A percentile compares a stretch with the other conserved stretches of the same genome.
Evolutionary conservation across 768 basidiomycete genomes (phyloP).

Genomic region (Obba rivulosa): DNA sequence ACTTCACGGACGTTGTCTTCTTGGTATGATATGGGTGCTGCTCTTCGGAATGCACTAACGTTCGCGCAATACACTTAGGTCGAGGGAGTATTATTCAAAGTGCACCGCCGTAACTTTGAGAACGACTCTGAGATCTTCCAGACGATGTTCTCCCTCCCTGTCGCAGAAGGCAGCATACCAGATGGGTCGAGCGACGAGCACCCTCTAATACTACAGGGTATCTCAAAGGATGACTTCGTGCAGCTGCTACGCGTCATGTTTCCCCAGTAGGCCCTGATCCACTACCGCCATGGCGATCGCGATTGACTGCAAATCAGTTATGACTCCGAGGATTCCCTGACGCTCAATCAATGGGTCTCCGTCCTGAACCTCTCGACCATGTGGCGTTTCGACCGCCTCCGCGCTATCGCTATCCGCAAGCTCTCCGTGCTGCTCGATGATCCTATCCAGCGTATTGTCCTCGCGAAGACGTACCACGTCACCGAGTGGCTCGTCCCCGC

Average conservation of each 20-base stretch:
- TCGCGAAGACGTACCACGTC: slow-evolving; percentile 15
- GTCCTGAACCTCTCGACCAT: slow-evolving; percentile 12
- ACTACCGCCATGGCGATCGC: neutral
- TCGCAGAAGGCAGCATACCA: neutral
- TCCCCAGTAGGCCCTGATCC: slow-evolving; percentile 8
- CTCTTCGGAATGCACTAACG: neutral
- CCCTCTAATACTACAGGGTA: slow-evolving; percentile 11
- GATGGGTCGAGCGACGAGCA: slow-evolving; percentile 16
- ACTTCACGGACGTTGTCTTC: no score
- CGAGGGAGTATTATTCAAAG: slow-evolving; percentile 13
- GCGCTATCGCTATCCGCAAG: slow-evolving; percentile 10
- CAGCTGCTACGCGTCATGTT: slow-evolving; percentile 16
- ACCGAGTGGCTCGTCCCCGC: slow-evolving; percentile 16
- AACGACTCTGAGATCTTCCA: slow-evolving; percentile 16
- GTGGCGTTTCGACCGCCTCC: slow-evolving; percentile 5
- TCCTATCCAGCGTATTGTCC: slow-evolving; percentile 10
- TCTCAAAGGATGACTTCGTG: slow-evolving; percentile 10
- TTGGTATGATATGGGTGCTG: no score
- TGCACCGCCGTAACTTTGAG: slow-evolving; percentile 14
- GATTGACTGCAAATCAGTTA: slow-evolving; percentile 6
- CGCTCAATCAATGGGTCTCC: slow-evolving; percentile 11
- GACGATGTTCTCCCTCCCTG: slow-evolving; percentile 10
- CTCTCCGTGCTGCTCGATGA: slow-evolving; percentile 12
- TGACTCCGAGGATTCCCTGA: neutral
- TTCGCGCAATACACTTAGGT: slow-evolving; percentile 5